phyloP scores from a whole-genome alignment of 306 rosid genomes.

The Phaseolus lunatus region DNA sequence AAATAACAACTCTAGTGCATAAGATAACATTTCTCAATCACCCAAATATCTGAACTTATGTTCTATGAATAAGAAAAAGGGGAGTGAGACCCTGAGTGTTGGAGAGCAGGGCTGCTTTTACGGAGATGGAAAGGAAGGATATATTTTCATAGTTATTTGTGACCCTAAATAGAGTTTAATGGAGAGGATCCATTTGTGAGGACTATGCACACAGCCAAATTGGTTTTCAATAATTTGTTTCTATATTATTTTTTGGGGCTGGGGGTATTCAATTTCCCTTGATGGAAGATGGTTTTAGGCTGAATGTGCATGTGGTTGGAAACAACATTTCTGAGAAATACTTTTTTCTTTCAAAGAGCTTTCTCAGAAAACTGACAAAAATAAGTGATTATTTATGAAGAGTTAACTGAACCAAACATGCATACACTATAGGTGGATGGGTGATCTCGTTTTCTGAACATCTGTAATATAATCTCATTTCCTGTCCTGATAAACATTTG shows the following conservation, averaged over 20 bases:
- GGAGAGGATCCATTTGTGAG: neutral
- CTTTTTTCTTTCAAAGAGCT: neutral
- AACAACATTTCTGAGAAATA: neutral
- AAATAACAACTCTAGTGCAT: slow-evolving; percentile 8
- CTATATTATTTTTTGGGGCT: neutral
- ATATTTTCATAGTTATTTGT: neutral
- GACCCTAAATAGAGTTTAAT: neutral
- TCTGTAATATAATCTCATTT: slow-evolving; percentile 7
- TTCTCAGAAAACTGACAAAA: neutral
- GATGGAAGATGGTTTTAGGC: slow-evolving; percentile 13
- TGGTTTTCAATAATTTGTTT: slow-evolving; percentile 26
- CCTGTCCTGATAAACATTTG: slow-evolving; percentile 2
- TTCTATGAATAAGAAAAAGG: no score
- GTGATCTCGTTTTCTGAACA: slow-evolving; percentile 33
- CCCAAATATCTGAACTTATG: neutral
- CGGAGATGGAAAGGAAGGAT: no score
- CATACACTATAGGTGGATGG: slow-evolving; percentile 2
- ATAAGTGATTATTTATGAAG: neutral
- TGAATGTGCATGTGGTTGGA: neutral
- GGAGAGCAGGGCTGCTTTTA: no score
- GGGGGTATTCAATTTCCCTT: slow-evolving; percentile 9
- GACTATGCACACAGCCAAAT: slow-evolving; percentile 26
- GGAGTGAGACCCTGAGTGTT: no score
- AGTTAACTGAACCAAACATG: neutral
- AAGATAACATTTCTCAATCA: slow-evolving; percentile 13